Base-by-base conservation (phyloP, 2,329 filamentous ascomycete species). In the Drechslerella dactyloides region DNA sequence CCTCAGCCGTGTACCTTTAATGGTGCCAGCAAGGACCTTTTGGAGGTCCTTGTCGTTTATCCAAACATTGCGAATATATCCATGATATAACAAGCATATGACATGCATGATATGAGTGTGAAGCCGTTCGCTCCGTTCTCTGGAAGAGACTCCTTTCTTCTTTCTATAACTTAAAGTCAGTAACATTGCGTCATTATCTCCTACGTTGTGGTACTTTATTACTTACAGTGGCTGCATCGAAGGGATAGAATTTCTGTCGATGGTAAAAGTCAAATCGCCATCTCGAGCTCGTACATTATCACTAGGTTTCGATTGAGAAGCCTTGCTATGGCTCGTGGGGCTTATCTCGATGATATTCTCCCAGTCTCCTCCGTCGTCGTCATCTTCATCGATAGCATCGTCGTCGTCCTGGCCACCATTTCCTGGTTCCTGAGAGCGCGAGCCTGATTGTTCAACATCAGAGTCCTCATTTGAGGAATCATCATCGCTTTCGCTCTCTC, bases 61-160 rank as follows among this genome's bases (percentile, higher is more conserved):
- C 89, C 93, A 97, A 0, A 86, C 83, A 78, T 97, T 97, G 46
- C 90, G 86, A 13, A 94, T 80, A 0, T 90, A 86, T 77, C 97
- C 97, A 78, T 97, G 93, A 84, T 89, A 97, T 69, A 99, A 84
- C 15, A 99, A 82, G 58, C 87, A 86, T 78, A 96, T 88, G 1
- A 97, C 92, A 79, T 99, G 94, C 75, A 96, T 84, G 75, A 90
- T 90, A 79, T 99, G 94, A 0, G 91, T 92, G 2, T 87, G 84
- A 35, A 88, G 85, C 24, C 94, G 85, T 63, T 93, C 89, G 70
- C 87, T 85, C 57, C 91, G 86, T 78, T 97, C 91, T 27, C 89
- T 86, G 80, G 96, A 96, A 1, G 90, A 89, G 0, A 90, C 90
- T 0, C 91, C 93, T 78, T 93, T 96, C 0, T 91, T 93, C 78